Conservation (phyloP, 352 stramenopile species). For the Phytophthora crassamura region DNA sequence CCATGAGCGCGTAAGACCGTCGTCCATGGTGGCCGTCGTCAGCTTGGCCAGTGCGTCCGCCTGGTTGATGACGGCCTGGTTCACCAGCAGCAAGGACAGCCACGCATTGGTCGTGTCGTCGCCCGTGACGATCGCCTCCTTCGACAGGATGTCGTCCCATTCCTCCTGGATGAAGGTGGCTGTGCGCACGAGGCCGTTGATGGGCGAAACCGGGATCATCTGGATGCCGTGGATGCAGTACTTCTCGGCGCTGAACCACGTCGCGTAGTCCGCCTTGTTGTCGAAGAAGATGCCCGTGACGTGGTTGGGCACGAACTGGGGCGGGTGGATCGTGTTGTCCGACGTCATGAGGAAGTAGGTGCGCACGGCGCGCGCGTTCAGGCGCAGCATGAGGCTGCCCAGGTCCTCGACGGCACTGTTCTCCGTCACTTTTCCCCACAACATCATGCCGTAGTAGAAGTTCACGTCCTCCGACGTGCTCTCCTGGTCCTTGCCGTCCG, state of each 20-base stretch:
- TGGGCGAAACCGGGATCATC: constrained; percentile 80
- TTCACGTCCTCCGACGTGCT: constrained; percentile 83
- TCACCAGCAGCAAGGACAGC: too few species aligned
- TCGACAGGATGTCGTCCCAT: constrained; percentile 80
- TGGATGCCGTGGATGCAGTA: constrained; percentile 86
- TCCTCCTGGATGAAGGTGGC: constrained; percentile 71
- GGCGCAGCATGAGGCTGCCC: constrained; percentile 74
- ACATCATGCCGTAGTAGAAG: constrained; percentile 83
- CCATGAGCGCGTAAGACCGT: constrained; percentile 50
- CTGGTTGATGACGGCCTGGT: constrained; percentile 49
- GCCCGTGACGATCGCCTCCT: constrained; percentile 63
- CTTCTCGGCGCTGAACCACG: constrained; percentile 82
- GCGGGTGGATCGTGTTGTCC: constrained; percentile 70
- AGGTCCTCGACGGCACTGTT: constrained; percentile 72
- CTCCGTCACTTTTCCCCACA: constrained; percentile 70
- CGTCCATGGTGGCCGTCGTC: constrained; percentile 34
- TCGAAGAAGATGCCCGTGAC: constrained; percentile 83
- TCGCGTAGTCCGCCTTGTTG: constrained; percentile 82
- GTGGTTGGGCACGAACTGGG: constrained; percentile 74
- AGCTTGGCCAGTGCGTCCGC: constrained; percentile 40
- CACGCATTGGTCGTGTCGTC: constrained; percentile 24
- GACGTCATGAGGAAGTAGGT: constrained; percentile 85
- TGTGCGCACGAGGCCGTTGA: constrained; percentile 75
- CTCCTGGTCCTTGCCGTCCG: constrained; percentile 81
- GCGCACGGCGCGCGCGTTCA: constrained; percentile 67